phyloP scores from a whole-genome alignment of 1,284 basidiomycete species.

The Bondarzewia mesenterica region DNA sequence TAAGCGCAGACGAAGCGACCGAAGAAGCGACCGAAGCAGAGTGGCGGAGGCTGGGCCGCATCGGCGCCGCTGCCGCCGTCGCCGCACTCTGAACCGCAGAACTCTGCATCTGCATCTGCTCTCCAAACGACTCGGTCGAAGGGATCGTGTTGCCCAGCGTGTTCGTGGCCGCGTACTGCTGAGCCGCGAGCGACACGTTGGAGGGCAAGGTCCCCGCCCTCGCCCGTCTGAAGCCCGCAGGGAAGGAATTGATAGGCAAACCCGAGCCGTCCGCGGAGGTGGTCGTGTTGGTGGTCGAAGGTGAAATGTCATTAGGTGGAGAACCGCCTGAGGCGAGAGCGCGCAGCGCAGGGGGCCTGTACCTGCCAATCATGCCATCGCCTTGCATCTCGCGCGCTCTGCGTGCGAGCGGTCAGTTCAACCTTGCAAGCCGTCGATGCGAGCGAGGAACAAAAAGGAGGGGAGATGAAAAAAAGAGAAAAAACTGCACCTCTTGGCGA shows the following conservation, averaged over 20 bases:
- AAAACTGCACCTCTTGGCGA: slow-evolving; percentile 66
- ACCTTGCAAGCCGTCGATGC: no score
- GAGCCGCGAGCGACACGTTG: slow-evolving; percentile 79
- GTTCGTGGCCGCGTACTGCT: slow-evolving; percentile 67
- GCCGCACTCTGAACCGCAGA: slow-evolving; percentile 29
- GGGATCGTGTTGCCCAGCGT: slow-evolving; percentile 40
- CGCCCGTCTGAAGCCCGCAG: slow-evolving; percentile 75
- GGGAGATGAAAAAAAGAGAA: neutral
- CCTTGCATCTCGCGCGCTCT: slow-evolving; percentile 79
- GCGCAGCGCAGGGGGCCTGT: slow-evolving; percentile 75
- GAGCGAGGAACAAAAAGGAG: slow-evolving; percentile 8
- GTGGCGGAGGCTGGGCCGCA: slow-evolving; percentile 72
- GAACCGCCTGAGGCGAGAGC: slow-evolving; percentile 60
- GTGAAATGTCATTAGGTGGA: slow-evolving; percentile 52
- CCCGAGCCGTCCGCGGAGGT: slow-evolving; percentile 48
- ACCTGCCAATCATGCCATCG: slow-evolving; percentile 63
- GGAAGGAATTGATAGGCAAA: slow-evolving; percentile 63
- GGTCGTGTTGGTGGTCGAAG: slow-evolving; percentile 29
- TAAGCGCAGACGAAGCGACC: slow-evolving; percentile 47
- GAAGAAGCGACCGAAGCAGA: slow-evolving; percentile 60
- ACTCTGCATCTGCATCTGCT: slow-evolving; percentile 40
- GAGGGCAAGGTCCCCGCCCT: slow-evolving; percentile 85
- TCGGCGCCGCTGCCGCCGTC: slow-evolving; percentile 32
- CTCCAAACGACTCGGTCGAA: slow-evolving; percentile 58
- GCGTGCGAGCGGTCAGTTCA: no score